Evolutionary conservation across 2,329 filamentous ascomycete species (phyloP), one percentile per base, ranked within the genome.

Genomic region (Penicillium frequentans): DNA sequence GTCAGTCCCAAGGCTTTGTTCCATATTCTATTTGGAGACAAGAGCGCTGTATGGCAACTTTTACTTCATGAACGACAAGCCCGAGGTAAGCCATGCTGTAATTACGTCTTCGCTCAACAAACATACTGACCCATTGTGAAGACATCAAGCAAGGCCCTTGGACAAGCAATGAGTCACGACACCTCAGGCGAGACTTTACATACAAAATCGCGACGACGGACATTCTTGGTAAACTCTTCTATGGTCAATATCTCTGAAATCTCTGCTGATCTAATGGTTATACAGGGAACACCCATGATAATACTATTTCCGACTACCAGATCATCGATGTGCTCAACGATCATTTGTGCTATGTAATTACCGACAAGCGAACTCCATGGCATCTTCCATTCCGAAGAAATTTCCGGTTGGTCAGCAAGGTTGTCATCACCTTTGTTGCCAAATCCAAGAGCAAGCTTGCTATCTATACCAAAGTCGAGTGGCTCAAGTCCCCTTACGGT

Each of bases 21-120:
- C 73, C 93, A 98, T 70, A 90, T 98, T 16, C 83, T 99, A 51
- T 99, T 98, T 74, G 95, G 95, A 37, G 95, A 99, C 74, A 96
- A 93, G 77, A 96, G 91, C 71, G 91, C 93, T 33, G 88, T 98
- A 39, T 99, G 97, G 76, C 91, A 95, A 66, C 87, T 93, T 68
- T 81, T 98, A 29, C 93, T 97, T 71, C 89, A 91, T 70, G 91
- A 96, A 71, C 84, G 90, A 51, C 84, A 87, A 66, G 91, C 90
- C 14, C 85, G 88, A 72, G 76, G 79, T 81, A 71, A 61, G 73
- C 61, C 10, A 35, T n/a, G 4, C 14, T 37, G 2, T 21, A 13
- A 10, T 13, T 11, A 13, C 33, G 39, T 35, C 11, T 4, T 8
- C 23, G 24, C 24, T 53, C 29, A 44, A 23, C 13, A 13, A 27